Conservation (phyloP, 495 filamentous ascomycete species). For the Penicillium paradoxum region DNA sequence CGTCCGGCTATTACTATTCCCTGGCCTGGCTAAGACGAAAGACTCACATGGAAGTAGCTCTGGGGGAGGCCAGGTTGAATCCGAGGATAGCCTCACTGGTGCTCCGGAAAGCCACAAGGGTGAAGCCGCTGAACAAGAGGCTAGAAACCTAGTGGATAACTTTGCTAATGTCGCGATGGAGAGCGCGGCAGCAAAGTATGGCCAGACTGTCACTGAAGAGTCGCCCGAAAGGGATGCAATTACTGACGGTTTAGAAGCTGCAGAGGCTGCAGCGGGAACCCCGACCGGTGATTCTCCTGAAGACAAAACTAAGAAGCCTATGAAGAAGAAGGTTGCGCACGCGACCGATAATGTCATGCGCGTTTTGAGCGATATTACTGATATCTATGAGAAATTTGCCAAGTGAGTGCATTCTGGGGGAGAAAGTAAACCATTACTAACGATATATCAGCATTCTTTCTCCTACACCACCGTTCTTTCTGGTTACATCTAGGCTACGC, state of each 20-base stretch:
- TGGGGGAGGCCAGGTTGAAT: slow-evolving; percentile 63
- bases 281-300: slow-evolving; percentile 52
- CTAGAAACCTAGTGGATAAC: slow-evolving; percentile 72
- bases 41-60: slow-evolving; percentile 59
- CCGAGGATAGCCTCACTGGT: slow-evolving; percentile 73
- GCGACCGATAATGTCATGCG: slow-evolving; percentile 77
- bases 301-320: slow-evolving; percentile 81
- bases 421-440: slow-evolving; percentile 1
- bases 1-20: slow-evolving; percentile 63
- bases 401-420: slow-evolving; percentile 50
- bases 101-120: slow-evolving; percentile 81
- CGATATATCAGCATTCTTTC: slow-evolving; percentile 54
- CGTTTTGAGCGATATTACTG: slow-evolving; percentile 63
- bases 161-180: slow-evolving; percentile 70
- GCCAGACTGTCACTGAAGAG: slow-evolving; percentile 44
- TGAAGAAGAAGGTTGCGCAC: slow-evolving; percentile 72
- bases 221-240: slow-evolving; percentile 43
- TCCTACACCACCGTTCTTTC: slow-evolving; percentile 72
- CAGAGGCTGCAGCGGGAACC: slow-evolving; percentile 51
- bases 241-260: slow-evolving; percentile 58
- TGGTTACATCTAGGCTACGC: slow-evolving; percentile 54
- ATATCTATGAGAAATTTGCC: slow-evolving; percentile 73
- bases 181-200: slow-evolving; percentile 70
- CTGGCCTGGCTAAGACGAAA: slow-evolving; percentile 61
- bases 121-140: slow-evolving; percentile 82